Evolutionary conservation across 306 rosid genomes (phyloP).

Genomic region (Castanopsis chinensis): DNA sequence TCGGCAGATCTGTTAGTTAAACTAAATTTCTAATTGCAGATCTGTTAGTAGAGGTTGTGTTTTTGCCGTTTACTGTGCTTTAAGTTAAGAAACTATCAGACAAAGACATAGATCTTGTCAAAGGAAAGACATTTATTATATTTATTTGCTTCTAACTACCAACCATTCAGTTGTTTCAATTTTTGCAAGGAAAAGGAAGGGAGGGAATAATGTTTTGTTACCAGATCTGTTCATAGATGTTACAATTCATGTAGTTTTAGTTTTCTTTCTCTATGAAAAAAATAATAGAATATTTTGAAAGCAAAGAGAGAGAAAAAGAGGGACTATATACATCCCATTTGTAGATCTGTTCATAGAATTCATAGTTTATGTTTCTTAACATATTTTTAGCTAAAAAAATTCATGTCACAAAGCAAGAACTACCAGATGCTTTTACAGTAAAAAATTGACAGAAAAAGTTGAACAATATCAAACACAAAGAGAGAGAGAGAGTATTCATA

Average conservation of each 20-base stretch:
- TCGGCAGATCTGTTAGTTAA: constrained; percentile 23
- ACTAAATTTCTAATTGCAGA: not conserved
- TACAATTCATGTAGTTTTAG: constrained; percentile 26
- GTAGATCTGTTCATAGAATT: constrained; percentile 57
- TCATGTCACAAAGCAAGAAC: constrained; percentile 13
- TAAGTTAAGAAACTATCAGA: constrained; percentile 22
- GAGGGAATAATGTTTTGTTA: constrained; percentile 28
- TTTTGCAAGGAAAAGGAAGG: constrained; percentile 58
- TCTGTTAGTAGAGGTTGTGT: not conserved
- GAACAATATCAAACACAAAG: not conserved
- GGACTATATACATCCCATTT: constrained; percentile 37
- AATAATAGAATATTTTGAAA: constrained; percentile 6
- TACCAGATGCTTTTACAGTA: not conserved
- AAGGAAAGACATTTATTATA: constrained; percentile 12
- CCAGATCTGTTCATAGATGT: constrained; percentile 58
- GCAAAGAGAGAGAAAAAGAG: not conserved
- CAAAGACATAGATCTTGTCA: not conserved
- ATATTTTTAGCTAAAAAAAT: constrained; percentile 42
- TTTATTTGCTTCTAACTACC: not conserved
- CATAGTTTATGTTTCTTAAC: constrained; percentile 37
- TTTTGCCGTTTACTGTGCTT: not conserved
- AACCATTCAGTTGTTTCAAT: constrained; percentile 25
- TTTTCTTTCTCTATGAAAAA: constrained; percentile 28
- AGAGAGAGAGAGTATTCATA: not conserved
- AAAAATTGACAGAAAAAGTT: not conserved